Base-by-base conservation (phyloP, 2,329 filamentous ascomycete genomes). In the Cladosporium sp. region DNA sequence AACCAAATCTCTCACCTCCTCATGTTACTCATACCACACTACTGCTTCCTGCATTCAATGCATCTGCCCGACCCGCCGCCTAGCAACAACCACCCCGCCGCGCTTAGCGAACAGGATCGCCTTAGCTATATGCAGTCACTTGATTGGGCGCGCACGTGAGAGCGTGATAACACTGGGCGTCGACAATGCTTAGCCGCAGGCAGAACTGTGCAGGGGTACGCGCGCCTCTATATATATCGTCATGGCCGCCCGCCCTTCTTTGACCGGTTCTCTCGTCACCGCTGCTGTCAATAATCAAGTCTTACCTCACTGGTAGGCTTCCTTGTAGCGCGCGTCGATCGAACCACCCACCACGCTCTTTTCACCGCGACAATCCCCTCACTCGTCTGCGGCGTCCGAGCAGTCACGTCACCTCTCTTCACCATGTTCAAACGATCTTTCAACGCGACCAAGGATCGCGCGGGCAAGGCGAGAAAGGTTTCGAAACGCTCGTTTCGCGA, bases 351-450 rank as follows among this genome's bases (percentile, higher is more conserved):
- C 62, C 68, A 67, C 68, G 72, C 71, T 54, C 72, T 72, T 69
- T 49, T 52, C 36, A 58, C 72, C 45, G 38, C 35, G 45, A 40
- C 36, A 8, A 48, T 35, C 32, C 18, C 36, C 36, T 41, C 68
- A 62, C 63, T 50, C 39, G 39, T 43, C 16, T 27, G 41, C 32
- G 36, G 30, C 33, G 8, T 18, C 35, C 19, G 30, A 27, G 29
- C 30, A 8, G 25, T 35, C 47, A 25, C 41, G 4, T 38, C 40
- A 27, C 22, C 22, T 46, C 40, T 38, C 30, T n/a, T 42, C 75
- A 77, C 68, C 71, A 95, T 95, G 88, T 95, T 95, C 79, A 94
- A 90, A 76, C 88, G 88, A 69, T 91, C 90, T 66, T 91, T 93
- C 76, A 79, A 83, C 75, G 79, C 84, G 70, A 84, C 85, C 61